Evolutionary conservation across 371 early-diverging fungal species (phyloP).

Genomic region (Mucor mucedo): DNA sequence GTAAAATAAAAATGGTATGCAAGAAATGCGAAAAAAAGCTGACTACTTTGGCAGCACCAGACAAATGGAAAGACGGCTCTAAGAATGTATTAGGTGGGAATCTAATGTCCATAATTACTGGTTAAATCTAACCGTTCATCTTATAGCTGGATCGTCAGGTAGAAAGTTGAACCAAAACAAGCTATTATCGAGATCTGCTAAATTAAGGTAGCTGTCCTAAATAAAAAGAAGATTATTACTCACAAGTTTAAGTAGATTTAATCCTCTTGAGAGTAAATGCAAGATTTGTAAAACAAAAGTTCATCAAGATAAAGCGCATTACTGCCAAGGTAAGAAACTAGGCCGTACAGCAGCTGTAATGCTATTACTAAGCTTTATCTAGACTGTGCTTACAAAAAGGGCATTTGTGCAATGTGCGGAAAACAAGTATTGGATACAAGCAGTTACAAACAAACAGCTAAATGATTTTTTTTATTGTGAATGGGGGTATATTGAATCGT

Average conservation of each 20-base stretch:
- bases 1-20: constrained; percentile 57
- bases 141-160: constrained; percentile 50
- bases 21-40: constrained; percentile 76
- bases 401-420: constrained; percentile 84
- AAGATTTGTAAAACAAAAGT: constrained; percentile 69
- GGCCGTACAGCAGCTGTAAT: too few relatives aligned
- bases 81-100: constrained; percentile 54
- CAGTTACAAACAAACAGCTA: constrained; percentile 67
- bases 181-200: constrained; percentile 64
- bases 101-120: not conserved
- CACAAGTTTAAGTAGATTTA: constrained; percentile 29
- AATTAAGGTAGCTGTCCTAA: constrained; percentile 40
- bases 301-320: constrained; percentile 65
- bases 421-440: constrained; percentile 70
- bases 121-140: not conserved
- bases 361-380: not conserved
- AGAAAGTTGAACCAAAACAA: constrained; percentile 75
- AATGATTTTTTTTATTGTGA: constrained; percentile 31
- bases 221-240: not conserved
- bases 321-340: constrained; percentile 66
- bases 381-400: constrained; percentile 74
- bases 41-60: constrained; percentile 63
- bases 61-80: constrained; percentile 76
- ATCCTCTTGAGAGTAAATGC: constrained; percentile 67
- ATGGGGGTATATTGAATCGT: too few relatives aligned